Evolutionary conservation across 805 yeast species (phyloP).

Genomic region (Ogataea pilisensis): DNA sequence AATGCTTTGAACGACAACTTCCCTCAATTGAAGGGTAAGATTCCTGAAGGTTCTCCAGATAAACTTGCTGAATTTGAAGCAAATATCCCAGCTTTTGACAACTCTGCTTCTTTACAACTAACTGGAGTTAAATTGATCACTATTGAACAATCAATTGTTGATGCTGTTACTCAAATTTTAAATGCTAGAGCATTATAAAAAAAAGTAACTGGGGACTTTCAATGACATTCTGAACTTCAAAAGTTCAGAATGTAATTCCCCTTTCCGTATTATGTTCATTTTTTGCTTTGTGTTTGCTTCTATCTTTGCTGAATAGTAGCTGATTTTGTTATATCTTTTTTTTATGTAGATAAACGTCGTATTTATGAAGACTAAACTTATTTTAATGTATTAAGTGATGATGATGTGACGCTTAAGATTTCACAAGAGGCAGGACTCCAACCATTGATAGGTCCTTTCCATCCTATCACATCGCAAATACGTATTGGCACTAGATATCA

Average conservation of each 20-base stretch:
- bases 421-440: too few relatives aligned
- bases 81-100: conserved; percentile 1
- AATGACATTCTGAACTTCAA: neutral
- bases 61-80: conserved; percentile 6
- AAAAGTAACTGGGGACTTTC: neutral
- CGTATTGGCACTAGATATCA: too few relatives aligned
- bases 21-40: conserved; percentile 35
- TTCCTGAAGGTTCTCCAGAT: conserved; percentile 40
- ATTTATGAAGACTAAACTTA: too few relatives aligned
- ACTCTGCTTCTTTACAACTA: conserved; percentile 3
- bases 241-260: neutral
- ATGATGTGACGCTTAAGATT: too few relatives aligned
- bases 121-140: conserved; percentile 35
- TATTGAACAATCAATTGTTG: conserved; percentile 36
- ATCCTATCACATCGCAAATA: too few relatives aligned
- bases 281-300: too few relatives aligned
- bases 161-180: conserved; percentile 26
- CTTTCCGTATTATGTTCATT: too few relatives aligned
- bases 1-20: conserved; percentile 35
- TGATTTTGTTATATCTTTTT: too few relatives aligned
- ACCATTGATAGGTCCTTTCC: too few relatives aligned
- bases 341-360: too few relatives aligned
- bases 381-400: too few relatives aligned
- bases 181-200: neutral
- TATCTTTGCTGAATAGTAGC: too few relatives aligned